These are phyloP conservation scores for Emmonsiellopsis sp. DNA, from an alignment of 2,329 filamentous ascomycete species.

Conservation along the genomic window DNA sequence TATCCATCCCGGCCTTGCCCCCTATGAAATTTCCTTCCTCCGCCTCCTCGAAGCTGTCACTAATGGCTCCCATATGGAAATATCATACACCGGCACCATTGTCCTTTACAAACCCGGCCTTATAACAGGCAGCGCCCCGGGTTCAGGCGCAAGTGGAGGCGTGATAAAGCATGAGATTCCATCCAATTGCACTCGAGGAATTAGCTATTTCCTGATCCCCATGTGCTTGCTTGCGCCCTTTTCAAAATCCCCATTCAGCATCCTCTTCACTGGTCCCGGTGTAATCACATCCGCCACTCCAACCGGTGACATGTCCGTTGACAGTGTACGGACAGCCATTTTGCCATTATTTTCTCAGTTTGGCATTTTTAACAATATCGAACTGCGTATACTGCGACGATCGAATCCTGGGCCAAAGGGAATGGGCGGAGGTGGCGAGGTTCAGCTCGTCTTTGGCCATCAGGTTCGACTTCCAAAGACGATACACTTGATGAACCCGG, in stretches of 20 bases:
- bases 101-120: slow-evolving; percentile 86
- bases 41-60: slow-evolving; percentile 90
- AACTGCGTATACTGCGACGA: slow-evolving; percentile 70
- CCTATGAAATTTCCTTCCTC: slow-evolving; percentile 90
- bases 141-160: slow-evolving; percentile 63
- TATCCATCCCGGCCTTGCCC: slow-evolving; percentile 77
- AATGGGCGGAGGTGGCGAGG: slow-evolving; percentile 74
- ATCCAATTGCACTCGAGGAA: slow-evolving; percentile 64
- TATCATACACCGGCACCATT: slow-evolving; percentile 91
- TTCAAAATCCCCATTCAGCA: slow-evolving; percentile 81
- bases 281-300: slow-evolving; percentile 85
- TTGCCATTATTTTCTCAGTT: slow-evolving; percentile 85
- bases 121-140: slow-evolving; percentile 75
- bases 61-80: slow-evolving; percentile 90
- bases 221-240: slow-evolving; percentile 88
- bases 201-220: slow-evolving; percentile 87
- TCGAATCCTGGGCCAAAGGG: slow-evolving; percentile 70
- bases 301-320: slow-evolving; percentile 77
- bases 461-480: slow-evolving; percentile 93
- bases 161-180: slow-evolving; percentile 75
- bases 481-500: slow-evolving; percentile 74
- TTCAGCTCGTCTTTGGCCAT: slow-evolving; percentile 88
- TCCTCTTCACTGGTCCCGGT: slow-evolving; percentile 80
- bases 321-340: slow-evolving; percentile 87
- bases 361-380: slow-evolving; percentile 77